These are phyloP conservation scores for Chaetomium olivaceum DNA, from an alignment of 2,329 filamentous ascomycete genomes.

Conservation along the genomic window DNA sequence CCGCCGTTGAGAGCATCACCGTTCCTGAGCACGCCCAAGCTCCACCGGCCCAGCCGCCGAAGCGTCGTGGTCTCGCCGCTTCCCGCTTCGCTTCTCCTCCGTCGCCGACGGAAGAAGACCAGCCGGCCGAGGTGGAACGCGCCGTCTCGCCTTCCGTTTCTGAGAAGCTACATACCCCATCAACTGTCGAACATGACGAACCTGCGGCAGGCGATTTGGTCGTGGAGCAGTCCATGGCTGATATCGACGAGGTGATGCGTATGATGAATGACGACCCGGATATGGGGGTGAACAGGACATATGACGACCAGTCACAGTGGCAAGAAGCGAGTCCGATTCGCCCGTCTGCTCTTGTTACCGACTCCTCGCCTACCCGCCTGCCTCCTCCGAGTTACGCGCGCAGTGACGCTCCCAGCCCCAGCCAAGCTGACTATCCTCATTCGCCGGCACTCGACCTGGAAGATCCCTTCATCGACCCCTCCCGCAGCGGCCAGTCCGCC, in stretches of 20 bases:
- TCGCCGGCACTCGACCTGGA: slow-evolving; percentile 44
- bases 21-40: slow-evolving; percentile 49
- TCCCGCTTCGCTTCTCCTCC: slow-evolving; percentile 46
- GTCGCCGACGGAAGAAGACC: slow-evolving; percentile 28
- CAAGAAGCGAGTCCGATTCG: slow-evolving; percentile 46
- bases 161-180: slow-evolving; percentile 37
- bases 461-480: slow-evolving; percentile 61
- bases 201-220: slow-evolving; percentile 3
- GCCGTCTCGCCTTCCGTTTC: slow-evolving; percentile 33
- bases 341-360: slow-evolving; percentile 39
- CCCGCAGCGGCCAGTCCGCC: slow-evolving; percentile 49
- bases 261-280: slow-evolving; percentile 76
- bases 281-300: slow-evolving; percentile 68
- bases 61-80: slow-evolving; percentile 45
- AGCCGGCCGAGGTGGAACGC: slow-evolving; percentile 19
- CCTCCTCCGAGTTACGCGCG: slow-evolving; percentile 52
- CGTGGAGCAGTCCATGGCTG: slow-evolving; percentile 62
- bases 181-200: slow-evolving; percentile 27
- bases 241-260: slow-evolving; percentile 91
- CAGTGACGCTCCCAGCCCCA: slow-evolving; percentile 74
- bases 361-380: slow-evolving; percentile 55
- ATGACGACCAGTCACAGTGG: slow-evolving; percentile 48
- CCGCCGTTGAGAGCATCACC: slow-evolving; percentile 44
- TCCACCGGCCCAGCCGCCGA: slow-evolving; percentile 40
- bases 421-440: slow-evolving; percentile 47